Conservation (phyloP, 352 stramenopile genomes). For the Phytophthora pseudosyringae region DNA sequence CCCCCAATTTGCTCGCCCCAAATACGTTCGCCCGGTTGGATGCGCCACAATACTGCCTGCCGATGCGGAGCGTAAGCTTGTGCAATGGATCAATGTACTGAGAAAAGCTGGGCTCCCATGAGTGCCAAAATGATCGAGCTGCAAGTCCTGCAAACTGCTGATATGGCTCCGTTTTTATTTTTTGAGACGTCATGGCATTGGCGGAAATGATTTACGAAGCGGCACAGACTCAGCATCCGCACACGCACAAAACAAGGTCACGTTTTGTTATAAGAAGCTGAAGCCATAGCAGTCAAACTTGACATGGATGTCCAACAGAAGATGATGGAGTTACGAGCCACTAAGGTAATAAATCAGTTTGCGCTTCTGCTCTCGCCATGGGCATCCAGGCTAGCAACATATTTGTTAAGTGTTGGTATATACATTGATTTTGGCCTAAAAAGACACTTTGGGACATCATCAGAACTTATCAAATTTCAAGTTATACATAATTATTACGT, state of each 20-base stretch:
- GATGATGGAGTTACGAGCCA: background rate
- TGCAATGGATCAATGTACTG: conserved; percentile 3
- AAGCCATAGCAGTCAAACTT: background rate
- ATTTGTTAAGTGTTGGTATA: too few relatives aligned
- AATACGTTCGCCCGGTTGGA: background rate
- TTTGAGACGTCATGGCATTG: background rate
- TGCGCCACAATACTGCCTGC: background rate
- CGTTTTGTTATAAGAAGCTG: background rate
- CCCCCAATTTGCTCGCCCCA: background rate
- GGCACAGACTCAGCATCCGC: background rate
- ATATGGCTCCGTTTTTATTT: background rate
- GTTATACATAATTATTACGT: too few relatives aligned
- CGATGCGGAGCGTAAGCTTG: background rate
- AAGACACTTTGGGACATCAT: too few relatives aligned
- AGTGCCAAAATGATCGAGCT: background rate
- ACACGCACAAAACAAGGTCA: background rate
- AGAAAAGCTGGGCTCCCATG: background rate
- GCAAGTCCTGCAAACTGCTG: background rate
- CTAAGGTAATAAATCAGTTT: too few relatives aligned
- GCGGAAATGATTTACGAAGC: background rate
- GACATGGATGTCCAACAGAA: conserved; percentile 2
- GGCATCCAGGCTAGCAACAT: too few relatives aligned
- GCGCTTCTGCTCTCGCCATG: too few relatives aligned
- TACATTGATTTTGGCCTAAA: too few relatives aligned
- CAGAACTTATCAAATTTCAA: too few relatives aligned